These are phyloP conservation scores for Schwanniomyces vanrijiae DNA, from an alignment of 805 yeast genomes.

Conservation along the genomic window DNA sequence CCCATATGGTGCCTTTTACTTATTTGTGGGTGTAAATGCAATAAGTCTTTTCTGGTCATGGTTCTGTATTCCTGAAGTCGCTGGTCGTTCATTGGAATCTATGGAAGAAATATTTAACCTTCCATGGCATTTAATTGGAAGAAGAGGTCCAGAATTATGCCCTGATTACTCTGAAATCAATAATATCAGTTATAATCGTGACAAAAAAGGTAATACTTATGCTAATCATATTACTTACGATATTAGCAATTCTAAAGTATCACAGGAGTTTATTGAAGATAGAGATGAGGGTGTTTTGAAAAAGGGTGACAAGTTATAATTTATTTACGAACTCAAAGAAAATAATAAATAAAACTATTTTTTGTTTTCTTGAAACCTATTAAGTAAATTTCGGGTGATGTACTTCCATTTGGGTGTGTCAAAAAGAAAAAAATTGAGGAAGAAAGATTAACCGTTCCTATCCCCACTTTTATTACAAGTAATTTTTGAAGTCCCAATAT, in stretches of 20 bases:
- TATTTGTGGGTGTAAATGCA: conserved; percentile 44
- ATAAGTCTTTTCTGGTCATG: conserved; percentile 47
- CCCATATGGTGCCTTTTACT: conserved; percentile 50
- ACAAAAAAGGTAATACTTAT: conserved; percentile 12
- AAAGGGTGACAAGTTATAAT: no score
- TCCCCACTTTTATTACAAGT: no score
- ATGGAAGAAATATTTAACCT: conserved; percentile 52
- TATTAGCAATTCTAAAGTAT: conserved; percentile 6
- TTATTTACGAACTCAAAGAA: no score
- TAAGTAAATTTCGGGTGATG: no score
- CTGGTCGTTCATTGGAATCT: conserved; percentile 51
- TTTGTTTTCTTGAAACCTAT: no score
- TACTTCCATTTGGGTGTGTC: no score
- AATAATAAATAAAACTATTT: no score
- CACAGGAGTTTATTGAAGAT: conserved; percentile 12
- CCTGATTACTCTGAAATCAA: conserved; percentile 50
- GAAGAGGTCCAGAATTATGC: conserved; percentile 51
- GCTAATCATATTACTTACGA: conserved; percentile 9
- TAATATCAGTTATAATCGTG: conserved; percentile 22
- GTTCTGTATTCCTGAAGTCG: conserved; percentile 51
- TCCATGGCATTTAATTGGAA: conserved; percentile 60
- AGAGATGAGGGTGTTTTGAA: background rate
- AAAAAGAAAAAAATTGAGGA: no score
- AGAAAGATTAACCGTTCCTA: no score
- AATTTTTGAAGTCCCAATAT: no score